phyloP scores from a whole-genome alignment of 805 yeast genomes.

The Pichia exigua region DNA sequence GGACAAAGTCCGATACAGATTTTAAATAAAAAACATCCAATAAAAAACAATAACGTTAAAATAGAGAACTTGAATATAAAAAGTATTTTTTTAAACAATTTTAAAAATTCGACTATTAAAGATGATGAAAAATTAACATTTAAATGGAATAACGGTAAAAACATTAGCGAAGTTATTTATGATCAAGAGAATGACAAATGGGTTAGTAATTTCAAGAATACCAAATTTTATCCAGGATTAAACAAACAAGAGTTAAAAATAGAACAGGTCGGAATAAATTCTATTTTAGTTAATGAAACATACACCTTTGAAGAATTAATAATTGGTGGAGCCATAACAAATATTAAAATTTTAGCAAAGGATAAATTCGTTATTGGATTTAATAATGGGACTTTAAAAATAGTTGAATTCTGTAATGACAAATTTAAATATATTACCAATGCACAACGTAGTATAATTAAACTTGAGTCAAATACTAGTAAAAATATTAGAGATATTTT shows the following conservation, averaged over 20 bases:
- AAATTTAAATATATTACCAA: slow-evolving; percentile 34
- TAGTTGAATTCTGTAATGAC: slow-evolving; percentile 19
- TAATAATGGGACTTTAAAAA: slow-evolving; percentile 50
- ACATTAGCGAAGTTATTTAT: slow-evolving; percentile 11
- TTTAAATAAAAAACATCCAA: slow-evolving; percentile 61
- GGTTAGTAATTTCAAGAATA: slow-evolving; percentile 35
- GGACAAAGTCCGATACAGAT: slow-evolving; percentile 84
- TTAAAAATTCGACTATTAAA: not conserved
- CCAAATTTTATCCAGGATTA: not conserved
- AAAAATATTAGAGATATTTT: slow-evolving; percentile 38
- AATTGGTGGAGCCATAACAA: slow-evolving; percentile 29
- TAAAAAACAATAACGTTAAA: slow-evolving; percentile 30
- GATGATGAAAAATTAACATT: not conserved
- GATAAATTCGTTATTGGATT: slow-evolving; percentile 43
- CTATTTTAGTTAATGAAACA: slow-evolving; percentile 30
- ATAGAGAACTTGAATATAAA: not conserved
- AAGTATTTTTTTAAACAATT: slow-evolving; percentile 11
- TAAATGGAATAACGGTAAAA: not conserved
- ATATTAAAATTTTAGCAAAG: slow-evolving; percentile 33
- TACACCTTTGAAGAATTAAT: slow-evolving; percentile 37
- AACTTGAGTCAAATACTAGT: slow-evolving; percentile 24
- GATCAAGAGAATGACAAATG: slow-evolving; percentile 37
- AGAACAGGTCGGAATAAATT: slow-evolving; percentile 8
- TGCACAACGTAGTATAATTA: slow-evolving; percentile 19
- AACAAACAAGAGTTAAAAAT: slow-evolving; percentile 9